phyloP scores from a whole-genome alignment of 805 yeast species.

The Nakazawaea peltata region DNA sequence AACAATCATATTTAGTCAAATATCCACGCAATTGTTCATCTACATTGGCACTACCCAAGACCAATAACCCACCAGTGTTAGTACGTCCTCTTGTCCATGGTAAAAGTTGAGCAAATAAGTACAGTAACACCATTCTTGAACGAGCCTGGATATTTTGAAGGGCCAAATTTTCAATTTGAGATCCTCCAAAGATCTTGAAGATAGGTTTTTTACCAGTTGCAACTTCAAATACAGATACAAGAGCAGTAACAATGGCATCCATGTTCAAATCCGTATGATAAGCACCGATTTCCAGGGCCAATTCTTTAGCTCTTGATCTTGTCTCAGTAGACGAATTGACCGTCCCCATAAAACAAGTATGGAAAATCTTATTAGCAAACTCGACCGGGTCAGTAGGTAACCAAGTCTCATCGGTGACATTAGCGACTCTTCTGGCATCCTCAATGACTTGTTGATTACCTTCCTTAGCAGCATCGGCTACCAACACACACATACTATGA shows the following conservation, averaged over 20 bases:
- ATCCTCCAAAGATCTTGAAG: conserved; percentile 90
- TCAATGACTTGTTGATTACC: conserved; percentile 69
- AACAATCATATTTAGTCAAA: conserved; percentile 93
- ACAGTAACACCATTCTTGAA: conserved; percentile 88
- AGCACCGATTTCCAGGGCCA: conserved; percentile 73
- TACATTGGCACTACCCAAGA: conserved; percentile 93
- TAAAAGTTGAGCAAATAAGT: conserved; percentile 84
- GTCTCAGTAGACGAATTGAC: conserved; percentile 87
- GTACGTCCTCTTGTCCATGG: conserved; percentile 87
- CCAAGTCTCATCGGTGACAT: conserved; percentile 44
- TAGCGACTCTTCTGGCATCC: conserved; percentile 68
- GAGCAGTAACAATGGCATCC: conserved; percentile 74
- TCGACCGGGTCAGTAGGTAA: conserved; percentile 70
- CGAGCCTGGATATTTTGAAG: conserved; percentile 96
- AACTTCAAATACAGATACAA: conserved; percentile 69
- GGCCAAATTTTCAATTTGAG: conserved; percentile 86
- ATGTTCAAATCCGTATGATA: conserved; percentile 89
- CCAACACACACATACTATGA: conserved; percentile 88
- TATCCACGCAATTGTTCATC: conserved; percentile 96
- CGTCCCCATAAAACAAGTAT: conserved; percentile 95
- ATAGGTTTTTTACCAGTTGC: conserved; percentile 88
- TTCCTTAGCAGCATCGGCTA: conserved; percentile 55
- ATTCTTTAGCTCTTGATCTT: conserved; percentile 67
- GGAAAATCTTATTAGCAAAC: conserved; percentile 68
- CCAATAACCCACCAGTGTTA: conserved; percentile 72